Base-by-base conservation (phyloP, 306 rosid genomes). In the Arachis hypogaea region DNA sequence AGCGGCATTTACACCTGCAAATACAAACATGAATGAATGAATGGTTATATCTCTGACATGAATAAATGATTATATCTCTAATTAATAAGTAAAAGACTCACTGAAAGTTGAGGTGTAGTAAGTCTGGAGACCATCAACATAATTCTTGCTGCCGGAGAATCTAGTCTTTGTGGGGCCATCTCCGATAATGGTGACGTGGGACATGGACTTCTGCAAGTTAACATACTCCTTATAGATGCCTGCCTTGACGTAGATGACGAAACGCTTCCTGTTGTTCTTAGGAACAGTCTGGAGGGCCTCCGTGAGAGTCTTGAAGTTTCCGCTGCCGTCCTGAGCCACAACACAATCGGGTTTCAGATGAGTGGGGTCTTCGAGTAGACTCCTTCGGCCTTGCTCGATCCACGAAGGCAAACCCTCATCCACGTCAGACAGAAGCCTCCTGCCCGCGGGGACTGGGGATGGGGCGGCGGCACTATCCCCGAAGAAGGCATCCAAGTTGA, bases 111-210 rank as follows among this genome's bases (percentile, higher is more conserved):
- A 83, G 0, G 93, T 85, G 41, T 36, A 14, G 82, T 83, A 88
- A 2, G 98, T 88, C 14, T 79, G 80, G 8, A 64, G 0, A 5
- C 97, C 98, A 22, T 87, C 93, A 0, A 11, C 10, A 11, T 12
- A 88, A 87, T 85, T 88, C 72, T 36, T 76, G 59, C 0, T 63
- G 6, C 87, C 89, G 16, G 89, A 82, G 86, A 95, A 81, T 66
- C 11, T 86, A 58, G 97, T 90, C 80, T 77, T 81, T 2, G 86
- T 84, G 33, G 99, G 90, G 66, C 99, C 99, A 61, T 94, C 99
- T 12, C 97, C 99, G 40, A 92, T 65, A 50, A 94, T 52, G 50
- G 83, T 71, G 44, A 94, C 80, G 11, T 64, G 38, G 2, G 64
- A 65, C 88, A 66, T 74, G 10, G 3, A 3, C 83, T 84, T 86